Conservation (phyloP, 257 asterid genomes). For the Asclepias syriaca region DNA sequence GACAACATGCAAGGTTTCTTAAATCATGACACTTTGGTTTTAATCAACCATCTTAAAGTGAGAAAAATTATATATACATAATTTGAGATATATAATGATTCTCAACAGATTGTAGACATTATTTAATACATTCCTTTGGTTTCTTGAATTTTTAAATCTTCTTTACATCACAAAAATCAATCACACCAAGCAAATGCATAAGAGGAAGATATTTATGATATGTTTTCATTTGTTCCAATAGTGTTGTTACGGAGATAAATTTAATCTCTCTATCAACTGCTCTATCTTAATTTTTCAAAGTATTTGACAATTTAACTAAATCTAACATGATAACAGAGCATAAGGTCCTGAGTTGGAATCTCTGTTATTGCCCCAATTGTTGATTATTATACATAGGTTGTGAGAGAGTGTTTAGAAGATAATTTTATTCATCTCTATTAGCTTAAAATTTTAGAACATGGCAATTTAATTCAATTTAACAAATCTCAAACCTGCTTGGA, state of each 20-base stretch:
- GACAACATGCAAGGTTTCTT: not conserved
- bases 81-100: not conserved
- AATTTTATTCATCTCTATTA: too few species aligned
- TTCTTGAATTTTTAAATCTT: not conserved
- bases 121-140: not conserved
- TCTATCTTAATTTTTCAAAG: too few species aligned
- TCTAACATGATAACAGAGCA: too few species aligned
- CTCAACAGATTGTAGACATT: not conserved
- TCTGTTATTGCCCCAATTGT: too few species aligned
- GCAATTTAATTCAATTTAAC: too few species aligned
- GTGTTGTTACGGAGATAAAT: too few species aligned
- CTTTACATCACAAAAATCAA: not conserved
- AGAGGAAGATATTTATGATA: not conserved
- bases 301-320: too few species aligned
- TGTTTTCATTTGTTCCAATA: not conserved
- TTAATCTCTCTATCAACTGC: too few species aligned
- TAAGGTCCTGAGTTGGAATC: too few species aligned
- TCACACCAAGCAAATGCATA: not conserved
- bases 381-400: too few species aligned
- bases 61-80: not conserved
- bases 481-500: not conserved
- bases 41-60: not conserved
- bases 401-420: too few species aligned
- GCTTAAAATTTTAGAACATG: too few species aligned
- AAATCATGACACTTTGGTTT: not conserved